Conservation (phyloP, 306 rosid species). For the Fragaria ananassa region DNA sequence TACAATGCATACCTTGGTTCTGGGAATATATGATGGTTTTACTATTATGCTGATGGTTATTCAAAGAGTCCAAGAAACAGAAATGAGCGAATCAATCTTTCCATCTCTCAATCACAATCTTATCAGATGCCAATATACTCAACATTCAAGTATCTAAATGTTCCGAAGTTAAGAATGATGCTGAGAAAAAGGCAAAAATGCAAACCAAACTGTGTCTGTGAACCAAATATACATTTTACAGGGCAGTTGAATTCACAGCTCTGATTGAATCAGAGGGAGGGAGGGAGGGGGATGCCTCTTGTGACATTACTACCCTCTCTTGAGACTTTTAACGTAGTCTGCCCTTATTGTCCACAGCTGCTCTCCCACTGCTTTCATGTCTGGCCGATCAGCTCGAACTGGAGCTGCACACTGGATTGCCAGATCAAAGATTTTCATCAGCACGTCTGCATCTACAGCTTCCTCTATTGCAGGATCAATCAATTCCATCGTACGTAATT, state of each 20-base stretch:
- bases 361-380: conserved; percentile 84
- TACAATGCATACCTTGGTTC: background rate
- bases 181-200: background rate
- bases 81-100: background rate
- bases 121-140: background rate
- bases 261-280: background rate
- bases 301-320: conserved; percentile 31
- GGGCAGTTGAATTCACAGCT: background rate
- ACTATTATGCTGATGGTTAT: background rate
- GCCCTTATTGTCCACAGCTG: conserved; percentile 89
- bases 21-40: background rate
- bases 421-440: conserved; percentile 61
- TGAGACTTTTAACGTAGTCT: conserved; percentile 57
- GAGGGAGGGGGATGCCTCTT: background rate
- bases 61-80: background rate
- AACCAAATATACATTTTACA: conserved; percentile 12
- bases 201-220: conserved; percentile 20
- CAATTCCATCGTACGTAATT: conserved; percentile 50
- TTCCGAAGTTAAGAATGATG: background rate
- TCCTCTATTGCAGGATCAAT: conserved; percentile 75
- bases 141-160: background rate
- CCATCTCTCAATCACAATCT: background rate
- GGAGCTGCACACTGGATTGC: conserved; percentile 92
- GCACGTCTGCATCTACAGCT: conserved; percentile 49
- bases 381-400: conserved; percentile 66